Conservation (phyloP, 2,329 filamentous ascomycete species). For the Sclerotinia spermophila region DNA sequence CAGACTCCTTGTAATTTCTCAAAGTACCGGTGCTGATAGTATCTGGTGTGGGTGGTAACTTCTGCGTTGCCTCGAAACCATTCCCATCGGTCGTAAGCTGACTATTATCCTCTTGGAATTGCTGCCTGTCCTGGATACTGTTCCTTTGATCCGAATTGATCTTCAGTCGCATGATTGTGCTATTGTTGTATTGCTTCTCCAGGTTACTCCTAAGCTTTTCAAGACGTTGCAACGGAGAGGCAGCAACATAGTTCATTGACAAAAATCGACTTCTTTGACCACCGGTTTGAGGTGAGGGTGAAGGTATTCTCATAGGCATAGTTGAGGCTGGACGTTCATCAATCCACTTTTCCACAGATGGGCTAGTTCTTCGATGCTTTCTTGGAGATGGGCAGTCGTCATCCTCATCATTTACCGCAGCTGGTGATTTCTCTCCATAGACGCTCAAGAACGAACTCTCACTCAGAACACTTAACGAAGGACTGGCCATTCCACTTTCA, state of each 20-base stretch:
- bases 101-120: conserved; percentile 20
- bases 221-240: conserved; percentile 50
- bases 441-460: conserved; percentile 65
- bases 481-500: conserved; percentile 47
- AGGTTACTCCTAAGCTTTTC: conserved; percentile 42
- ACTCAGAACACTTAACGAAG: conserved; percentile 60
- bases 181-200: conserved; percentile 22
- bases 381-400: conserved; percentile 22
- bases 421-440: conserved; percentile 48
- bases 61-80: conserved; percentile 38
- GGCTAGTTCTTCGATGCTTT: conserved; percentile 25
- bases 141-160: neutral
- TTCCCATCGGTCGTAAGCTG: conserved; percentile 32
- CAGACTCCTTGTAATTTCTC: conserved; percentile 48
- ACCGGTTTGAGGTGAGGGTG: conserved; percentile 17
- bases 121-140: conserved; percentile 20
- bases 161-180: conserved; percentile 7
- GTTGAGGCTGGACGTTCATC: conserved; percentile 29
- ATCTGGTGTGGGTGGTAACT: conserved; percentile 38
- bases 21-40: conserved; percentile 37
- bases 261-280: conserved; percentile 40
- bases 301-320: conserved; percentile 17
- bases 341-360: conserved; percentile 37
- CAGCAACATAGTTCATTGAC: conserved; percentile 47
- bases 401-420: conserved; percentile 15